These are phyloP conservation scores for Colletotrichum cordylinicola DNA, from an alignment of 2,329 filamentous ascomycete genomes.

Conservation along the genomic window DNA sequence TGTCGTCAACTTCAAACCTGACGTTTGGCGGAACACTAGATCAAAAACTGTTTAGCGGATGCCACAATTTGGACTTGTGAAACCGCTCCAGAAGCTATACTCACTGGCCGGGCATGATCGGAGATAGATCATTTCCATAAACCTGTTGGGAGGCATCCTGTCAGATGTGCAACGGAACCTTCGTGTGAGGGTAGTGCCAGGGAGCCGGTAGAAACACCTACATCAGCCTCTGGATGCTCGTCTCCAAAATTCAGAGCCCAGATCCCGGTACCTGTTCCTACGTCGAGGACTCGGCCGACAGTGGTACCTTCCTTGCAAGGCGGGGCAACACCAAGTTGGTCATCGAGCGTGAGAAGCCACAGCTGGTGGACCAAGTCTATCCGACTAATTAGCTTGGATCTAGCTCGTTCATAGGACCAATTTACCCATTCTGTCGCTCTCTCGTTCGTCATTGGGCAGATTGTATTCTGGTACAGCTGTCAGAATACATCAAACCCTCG, in stretches of 20 bases:
- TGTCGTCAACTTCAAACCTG: background rate
- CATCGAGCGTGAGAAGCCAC: background rate
- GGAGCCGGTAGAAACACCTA: background rate
- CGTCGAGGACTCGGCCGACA: background rate
- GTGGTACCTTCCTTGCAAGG: background rate
- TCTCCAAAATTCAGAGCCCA: background rate
- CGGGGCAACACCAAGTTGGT: background rate
- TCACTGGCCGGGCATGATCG: background rate
- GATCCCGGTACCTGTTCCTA: background rate
- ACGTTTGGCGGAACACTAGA: background rate
- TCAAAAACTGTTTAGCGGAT: background rate
- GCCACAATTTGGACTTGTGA: background rate
- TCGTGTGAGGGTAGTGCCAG: background rate
- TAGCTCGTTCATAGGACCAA: background rate
- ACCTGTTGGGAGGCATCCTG: background rate
- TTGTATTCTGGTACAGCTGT: background rate
- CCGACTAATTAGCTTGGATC: rapidly evolving
- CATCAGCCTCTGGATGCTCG: background rate
- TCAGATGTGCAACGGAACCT: background rate
- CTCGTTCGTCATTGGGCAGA: background rate
- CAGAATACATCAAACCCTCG: background rate
- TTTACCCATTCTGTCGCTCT: background rate
- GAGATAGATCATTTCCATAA: background rate
- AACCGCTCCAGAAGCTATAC: background rate
- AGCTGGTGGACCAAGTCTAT: background rate